Evolutionary conservation across 2,329 filamentous ascomycete genomes (phyloP).

Genomic region (Phymatotrichopsis omnivora): DNA sequence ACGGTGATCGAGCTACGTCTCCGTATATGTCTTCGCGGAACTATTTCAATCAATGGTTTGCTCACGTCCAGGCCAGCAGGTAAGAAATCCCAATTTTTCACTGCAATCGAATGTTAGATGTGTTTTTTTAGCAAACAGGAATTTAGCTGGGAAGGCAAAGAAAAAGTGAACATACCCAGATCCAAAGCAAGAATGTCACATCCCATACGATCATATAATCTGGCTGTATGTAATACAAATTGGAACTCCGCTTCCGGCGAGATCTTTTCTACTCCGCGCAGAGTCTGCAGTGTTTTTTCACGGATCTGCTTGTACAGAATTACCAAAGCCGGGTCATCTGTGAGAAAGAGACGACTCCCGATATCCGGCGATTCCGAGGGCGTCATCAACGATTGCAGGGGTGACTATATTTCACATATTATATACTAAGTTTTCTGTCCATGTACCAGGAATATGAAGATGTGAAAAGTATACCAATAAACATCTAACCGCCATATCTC

Average conservation of each 20-base stretch:
- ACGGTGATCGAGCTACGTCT: constrained; percentile 70
- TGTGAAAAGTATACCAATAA: constrained; percentile 53
- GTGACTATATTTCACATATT: constrained; percentile 46
- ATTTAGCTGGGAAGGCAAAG: constrained; percentile 9
- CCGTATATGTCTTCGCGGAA: constrained; percentile 37
- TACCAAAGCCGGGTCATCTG: constrained; percentile 82
- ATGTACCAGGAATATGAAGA: constrained; percentile 28
- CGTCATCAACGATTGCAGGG: constrained; percentile 61
- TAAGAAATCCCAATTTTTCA: constrained; percentile 74
- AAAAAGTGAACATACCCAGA: constrained; percentile 49
- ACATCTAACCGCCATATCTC: constrained; percentile 73
- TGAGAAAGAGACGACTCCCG: constrained; percentile 67
- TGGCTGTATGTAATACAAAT: constrained; percentile 77
- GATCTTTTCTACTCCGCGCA: constrained; percentile 74
- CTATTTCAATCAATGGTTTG: constrained; percentile 37
- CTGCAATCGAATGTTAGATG: too few relatives aligned
- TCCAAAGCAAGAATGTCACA: constrained; percentile 84
- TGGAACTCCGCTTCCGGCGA: constrained; percentile 73
- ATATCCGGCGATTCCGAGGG: constrained; percentile 55
- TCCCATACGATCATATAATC: constrained; percentile 81
- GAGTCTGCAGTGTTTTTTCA: constrained; percentile 68
- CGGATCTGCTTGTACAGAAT: constrained; percentile 80
- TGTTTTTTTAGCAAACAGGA: constrained; percentile 32
- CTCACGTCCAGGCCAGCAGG: constrained; percentile 37
- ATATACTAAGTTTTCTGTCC: too few relatives aligned